Evolutionary conservation across 2,329 filamentous ascomycete genomes (phyloP), one percentile per base, ranked within the genome.

Genomic region (Amesomyces nigricolor): DNA sequence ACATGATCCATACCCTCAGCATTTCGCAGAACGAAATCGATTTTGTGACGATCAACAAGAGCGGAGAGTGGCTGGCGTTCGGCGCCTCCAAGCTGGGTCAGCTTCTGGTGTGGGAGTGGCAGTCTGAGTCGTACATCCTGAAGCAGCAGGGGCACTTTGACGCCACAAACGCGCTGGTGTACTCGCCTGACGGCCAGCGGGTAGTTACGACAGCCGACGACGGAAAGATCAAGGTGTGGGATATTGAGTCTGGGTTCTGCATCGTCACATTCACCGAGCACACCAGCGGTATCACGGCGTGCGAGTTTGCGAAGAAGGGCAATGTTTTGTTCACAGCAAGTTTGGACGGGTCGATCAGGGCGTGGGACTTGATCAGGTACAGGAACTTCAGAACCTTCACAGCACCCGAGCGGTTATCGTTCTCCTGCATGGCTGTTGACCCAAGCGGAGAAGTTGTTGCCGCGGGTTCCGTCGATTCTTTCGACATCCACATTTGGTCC

Each of bases 121-220:
- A 97, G 69, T 99, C 94, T 0, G 95, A 99, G 71, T 97, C 92
- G 5, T 99, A 99, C 71, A 95, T 99, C 56, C 77, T 99, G 47
- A 99, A 99, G 73, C 94, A 99, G 68, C 94, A 97, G 71, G 94
- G 92, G 0, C 94, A 99, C 72, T 91, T 96, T 62, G 94, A 99
- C 69, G 88, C 90, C 2, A 91, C 97, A 82, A 97, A 97, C 71
- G 82, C 91, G 0, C 78, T 99, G 4, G 87, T 88, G 8, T 99
- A 97, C 72, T 92, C 94, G 5, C 91, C 94, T 0, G 92, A 96
- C 66, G 92, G 94, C 4, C 89, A 95, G 66, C 86, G 88, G 39
- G 89, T 99, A 60, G 87, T 99, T 57, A 99, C 94, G 0, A 88
- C 90, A 2, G 89, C 94, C 2, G 95, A 99, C 65, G 95, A 99